phyloP scores from a whole-genome alignment of 306 rosid genomes.

The Betula pendula region DNA sequence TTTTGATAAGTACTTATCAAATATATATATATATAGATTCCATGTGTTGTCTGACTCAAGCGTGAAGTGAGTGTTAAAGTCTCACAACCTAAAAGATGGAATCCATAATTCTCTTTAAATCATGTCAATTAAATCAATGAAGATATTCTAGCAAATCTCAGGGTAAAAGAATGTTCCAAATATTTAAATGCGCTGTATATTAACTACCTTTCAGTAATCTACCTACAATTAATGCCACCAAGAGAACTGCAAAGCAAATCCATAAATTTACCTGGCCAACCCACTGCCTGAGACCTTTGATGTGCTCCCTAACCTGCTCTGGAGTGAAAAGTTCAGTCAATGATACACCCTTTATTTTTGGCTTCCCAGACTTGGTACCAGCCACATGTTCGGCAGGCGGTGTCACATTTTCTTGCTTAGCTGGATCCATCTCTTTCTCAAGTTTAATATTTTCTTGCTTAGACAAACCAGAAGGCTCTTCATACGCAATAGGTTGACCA shows the following conservation, averaged over 20 bases:
- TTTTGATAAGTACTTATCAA: too few species aligned
- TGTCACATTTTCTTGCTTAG: constrained; percentile 53
- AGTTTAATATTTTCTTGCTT: constrained; percentile 58
- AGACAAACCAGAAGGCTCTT: constrained; percentile 52
- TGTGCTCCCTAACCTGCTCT: constrained; percentile 89
- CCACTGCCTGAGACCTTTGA: constrained; percentile 89
- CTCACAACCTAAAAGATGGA: not conserved
- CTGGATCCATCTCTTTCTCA: constrained; percentile 67
- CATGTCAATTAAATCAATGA: not conserved
- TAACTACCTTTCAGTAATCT: not conserved
- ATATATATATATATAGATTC: too few species aligned
- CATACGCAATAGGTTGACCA: constrained; percentile 41
- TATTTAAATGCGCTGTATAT: not conserved
- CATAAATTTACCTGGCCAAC: constrained; percentile 85
- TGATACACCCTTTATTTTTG: constrained; percentile 93
- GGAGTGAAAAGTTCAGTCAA: constrained; percentile 91
- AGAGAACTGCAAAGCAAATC: constrained; percentile 6
- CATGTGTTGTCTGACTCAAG: too few species aligned
- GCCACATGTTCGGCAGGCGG: constrained; percentile 57
- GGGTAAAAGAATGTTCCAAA: not conserved
- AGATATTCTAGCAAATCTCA: not conserved
- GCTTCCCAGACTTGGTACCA: constrained; percentile 94
- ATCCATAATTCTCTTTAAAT: not conserved
- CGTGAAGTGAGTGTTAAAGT: too few species aligned
- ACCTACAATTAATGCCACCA: not conserved